Base-by-base conservation (phyloP, 805 yeast genomes). In the Ogataea glucozyma region DNA sequence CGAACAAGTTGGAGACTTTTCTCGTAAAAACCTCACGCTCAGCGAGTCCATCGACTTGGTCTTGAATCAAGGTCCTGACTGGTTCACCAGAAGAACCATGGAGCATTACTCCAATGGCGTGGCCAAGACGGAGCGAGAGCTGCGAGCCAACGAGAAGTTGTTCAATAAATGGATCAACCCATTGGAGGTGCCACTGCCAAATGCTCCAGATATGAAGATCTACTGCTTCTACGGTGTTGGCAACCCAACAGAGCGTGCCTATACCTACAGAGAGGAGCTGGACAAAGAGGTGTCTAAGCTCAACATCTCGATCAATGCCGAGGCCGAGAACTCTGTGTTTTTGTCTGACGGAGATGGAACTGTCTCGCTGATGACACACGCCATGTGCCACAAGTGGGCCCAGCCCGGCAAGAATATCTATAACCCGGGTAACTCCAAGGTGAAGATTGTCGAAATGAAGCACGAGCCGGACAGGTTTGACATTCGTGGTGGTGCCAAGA, bases 311-410 rank as follows among this genome's bases (percentile, higher is more conserved):
- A 87, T 93, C 38, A 88, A 85, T 52, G 65, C 76, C 18, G 85
- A 78, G 8, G 72, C 75, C 30, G 70, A 75, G 26, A 62, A 71
- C n/a, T 82, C 95, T 0, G 97, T 93, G 0, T 72, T 74, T 26
- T 71, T 88, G 57, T 83, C 96, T 1, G 96, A 93, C 59, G 99
- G 99, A 20, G 99, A 93, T 64, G 99, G 99, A 4, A 93, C 99
- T 0, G 85, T 93, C 4, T 88, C 96, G 2, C 57, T 93, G 16
- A 65, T 89, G 50, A 82, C 97, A 1, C 98, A 93, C 56, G 56
- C 88, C 1, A 87, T 89, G 80, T 88, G 96, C 59, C 97, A 93
- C 58, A 82, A 47, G 30, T 53, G 57, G 57, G 53, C 53, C 10
- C 49, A 51, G 29, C 36, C 35, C 23, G 57, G 69, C 17, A 72